phyloP scores from a whole-genome alignment of 2,329 filamentous ascomycete genomes.

The Microcyclospora pomicola region DNA sequence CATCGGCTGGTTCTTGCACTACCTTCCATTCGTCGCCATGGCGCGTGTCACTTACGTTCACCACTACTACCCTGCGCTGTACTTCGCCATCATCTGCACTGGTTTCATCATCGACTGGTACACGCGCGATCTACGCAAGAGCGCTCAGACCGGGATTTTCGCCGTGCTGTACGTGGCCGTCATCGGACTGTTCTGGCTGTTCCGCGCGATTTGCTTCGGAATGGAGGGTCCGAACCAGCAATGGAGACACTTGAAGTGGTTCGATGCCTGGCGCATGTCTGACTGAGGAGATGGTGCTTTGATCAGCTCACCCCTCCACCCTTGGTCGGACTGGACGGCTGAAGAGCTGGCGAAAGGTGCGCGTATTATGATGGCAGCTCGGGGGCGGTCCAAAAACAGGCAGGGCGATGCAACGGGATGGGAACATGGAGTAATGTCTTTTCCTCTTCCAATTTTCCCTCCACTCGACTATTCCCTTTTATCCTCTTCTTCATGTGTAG shows the following conservation, averaged over 20 bases:
- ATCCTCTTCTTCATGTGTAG: too few species aligned
- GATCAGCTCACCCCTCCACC: too few species aligned
- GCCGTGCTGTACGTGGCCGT: conserved; percentile 57
- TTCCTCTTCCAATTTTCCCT: too few species aligned
- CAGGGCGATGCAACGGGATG: too few species aligned
- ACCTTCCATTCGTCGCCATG: conserved; percentile 92
- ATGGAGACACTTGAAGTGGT: conserved; percentile 91
- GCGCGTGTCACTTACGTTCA: conserved; percentile 97
- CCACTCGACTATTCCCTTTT: too few species aligned
- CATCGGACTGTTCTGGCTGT: conserved; percentile 74
- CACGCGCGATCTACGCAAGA: conserved; percentile 51
- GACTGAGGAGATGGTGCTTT: conserved; percentile 29
- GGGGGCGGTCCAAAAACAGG: too few species aligned
- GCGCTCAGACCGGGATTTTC: conserved; percentile 56
- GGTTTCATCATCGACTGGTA: conserved; percentile 85
- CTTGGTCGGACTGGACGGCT: too few species aligned
- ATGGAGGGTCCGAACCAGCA: conserved; percentile 77
- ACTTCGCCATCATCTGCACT: conserved; percentile 83
- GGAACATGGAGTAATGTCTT: too few species aligned
- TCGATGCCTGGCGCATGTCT: conserved; percentile 70
- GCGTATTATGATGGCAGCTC: too few species aligned
- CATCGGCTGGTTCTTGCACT: conserved; percentile 91
- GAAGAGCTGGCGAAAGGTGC: too few species aligned
- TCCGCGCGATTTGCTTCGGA: conserved; percentile 90
- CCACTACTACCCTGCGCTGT: conserved; percentile 96